These are phyloP conservation scores for Hypoxylon fuscum DNA, from an alignment of 495 filamentous ascomycete species.

Conservation along the genomic window DNA sequence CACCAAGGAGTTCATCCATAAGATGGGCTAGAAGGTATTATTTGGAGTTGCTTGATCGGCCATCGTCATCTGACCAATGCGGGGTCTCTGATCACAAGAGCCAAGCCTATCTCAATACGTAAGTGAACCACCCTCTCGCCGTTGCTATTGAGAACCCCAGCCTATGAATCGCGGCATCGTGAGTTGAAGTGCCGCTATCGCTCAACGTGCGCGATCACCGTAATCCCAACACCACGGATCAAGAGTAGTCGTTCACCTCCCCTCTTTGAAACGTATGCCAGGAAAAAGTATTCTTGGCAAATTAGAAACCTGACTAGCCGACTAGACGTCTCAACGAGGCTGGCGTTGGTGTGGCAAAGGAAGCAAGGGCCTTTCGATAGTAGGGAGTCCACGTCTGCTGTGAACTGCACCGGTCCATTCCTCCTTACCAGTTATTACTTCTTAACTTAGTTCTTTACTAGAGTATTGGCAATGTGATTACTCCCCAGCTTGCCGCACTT, in stretches of 20 bases:
- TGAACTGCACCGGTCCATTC: slow-evolving; percentile 17
- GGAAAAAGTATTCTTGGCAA: slow-evolving; percentile 8
- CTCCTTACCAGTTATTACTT: slow-evolving; percentile 10
- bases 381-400: slow-evolving; percentile 23
- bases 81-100: slow-evolving; percentile 41
- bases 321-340: slow-evolving; percentile 20
- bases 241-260: slow-evolving; percentile 15
- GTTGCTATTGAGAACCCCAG: slow-evolving; percentile 27
- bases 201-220: slow-evolving; percentile 11
- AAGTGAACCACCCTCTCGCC: slow-evolving; percentile 24
- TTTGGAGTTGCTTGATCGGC: slow-evolving; percentile 26
- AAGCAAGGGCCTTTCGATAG: slow-evolving; percentile 15
- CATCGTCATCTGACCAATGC: slow-evolving; percentile 44
- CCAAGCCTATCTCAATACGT: slow-evolving; percentile 31
- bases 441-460: slow-evolving; percentile 3
- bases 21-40: slow-evolving; percentile 15
- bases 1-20: background rate
- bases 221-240: slow-evolving; percentile 8
- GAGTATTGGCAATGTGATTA: too few relatives aligned
- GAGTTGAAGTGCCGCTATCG: slow-evolving; percentile 19
- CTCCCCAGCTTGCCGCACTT: too few relatives aligned
- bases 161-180: slow-evolving; percentile 35
- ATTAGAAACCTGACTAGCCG: slow-evolving; percentile 7
- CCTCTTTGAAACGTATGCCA: slow-evolving; percentile 15
- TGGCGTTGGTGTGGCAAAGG: slow-evolving; percentile 15